Percentiles rank a stretch among this genome's conserved stretches.
These are phyloP conservation scores for Parmelia sp. DNA, from an alignment of 495 filamentous ascomycete species.

Conservation along the genomic window DNA sequence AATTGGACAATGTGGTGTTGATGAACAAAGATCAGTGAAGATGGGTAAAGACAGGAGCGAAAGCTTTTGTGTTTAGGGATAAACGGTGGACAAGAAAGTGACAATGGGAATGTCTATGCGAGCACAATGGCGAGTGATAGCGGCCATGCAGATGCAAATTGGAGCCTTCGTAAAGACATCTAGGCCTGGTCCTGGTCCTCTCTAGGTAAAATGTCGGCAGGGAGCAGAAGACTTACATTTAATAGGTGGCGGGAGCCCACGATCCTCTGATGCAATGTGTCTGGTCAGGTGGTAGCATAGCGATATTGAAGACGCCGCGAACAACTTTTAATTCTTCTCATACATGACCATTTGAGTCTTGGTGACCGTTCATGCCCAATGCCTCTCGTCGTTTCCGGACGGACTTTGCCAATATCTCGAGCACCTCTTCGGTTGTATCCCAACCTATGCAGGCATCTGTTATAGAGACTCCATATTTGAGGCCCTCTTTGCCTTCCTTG, in stretches of 20 bases:
- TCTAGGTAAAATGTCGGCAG: too few relatives aligned
- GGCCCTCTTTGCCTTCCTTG: conserved; percentile 63
- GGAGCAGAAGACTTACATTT: not conserved
- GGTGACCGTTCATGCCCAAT: conserved; percentile 34
- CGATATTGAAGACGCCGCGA: not conserved
- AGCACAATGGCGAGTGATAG: too few relatives aligned
- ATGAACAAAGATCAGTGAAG: not conserved
- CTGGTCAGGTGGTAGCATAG: not conserved
- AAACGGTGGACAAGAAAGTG: too few relatives aligned
- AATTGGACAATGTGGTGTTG: not conserved
- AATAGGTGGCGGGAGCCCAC: not conserved
- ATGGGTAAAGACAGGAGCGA: too few relatives aligned
- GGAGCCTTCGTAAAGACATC: not conserved
- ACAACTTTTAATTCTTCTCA: not conserved
- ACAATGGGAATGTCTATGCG: too few relatives aligned
- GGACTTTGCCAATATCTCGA: conserved; percentile 83
- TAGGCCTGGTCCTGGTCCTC: not conserved
- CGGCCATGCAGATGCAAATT: not conserved
- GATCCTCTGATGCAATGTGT: not conserved
- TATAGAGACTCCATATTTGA: conserved; percentile 92
- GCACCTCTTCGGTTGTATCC: conserved; percentile 75
- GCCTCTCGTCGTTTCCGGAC: conserved; percentile 63
- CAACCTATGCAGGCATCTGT: conserved; percentile 97
- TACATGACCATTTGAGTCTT: conserved; percentile 26
- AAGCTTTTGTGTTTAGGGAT: too few relatives aligned